Conservation (phyloP, 139 green algal genomes). For the Coelastrella sp. region DNA sequence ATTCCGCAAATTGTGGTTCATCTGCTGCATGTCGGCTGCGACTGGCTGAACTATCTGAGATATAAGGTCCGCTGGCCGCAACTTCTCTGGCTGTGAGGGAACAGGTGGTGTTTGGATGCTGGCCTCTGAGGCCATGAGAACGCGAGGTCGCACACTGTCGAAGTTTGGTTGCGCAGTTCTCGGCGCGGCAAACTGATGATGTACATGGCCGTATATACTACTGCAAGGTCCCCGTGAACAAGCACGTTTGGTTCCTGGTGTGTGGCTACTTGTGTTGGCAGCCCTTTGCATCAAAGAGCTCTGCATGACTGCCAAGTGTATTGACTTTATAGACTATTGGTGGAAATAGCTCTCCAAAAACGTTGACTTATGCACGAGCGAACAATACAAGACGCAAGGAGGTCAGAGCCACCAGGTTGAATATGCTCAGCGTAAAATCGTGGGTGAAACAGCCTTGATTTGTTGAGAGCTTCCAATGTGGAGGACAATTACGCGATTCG, state of each 20-base stretch:
- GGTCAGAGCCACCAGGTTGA: too few species aligned
- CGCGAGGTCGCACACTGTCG: background rate
- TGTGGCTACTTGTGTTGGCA: constrained; percentile 7
- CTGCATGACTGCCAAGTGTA: background rate
- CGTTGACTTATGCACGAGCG: too few species aligned
- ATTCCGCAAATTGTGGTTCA: constrained; percentile 87
- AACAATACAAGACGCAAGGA: too few species aligned
- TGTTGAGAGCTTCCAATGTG: too few species aligned
- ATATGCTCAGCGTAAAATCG: too few species aligned
- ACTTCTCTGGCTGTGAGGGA: background rate
- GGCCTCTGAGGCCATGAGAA: constrained; percentile 16
- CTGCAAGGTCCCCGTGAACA: background rate
- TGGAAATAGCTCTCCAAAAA: too few species aligned
- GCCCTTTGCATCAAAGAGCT: constrained; percentile 7
- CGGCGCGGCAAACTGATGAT: constrained; percentile 1
- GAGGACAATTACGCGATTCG: background rate
- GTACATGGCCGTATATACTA: background rate
- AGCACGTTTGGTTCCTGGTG: background rate
- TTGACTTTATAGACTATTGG: too few species aligned
- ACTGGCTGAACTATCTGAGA: constrained; percentile 78
- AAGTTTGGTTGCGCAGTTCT: background rate
- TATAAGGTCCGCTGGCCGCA: constrained; percentile 53
- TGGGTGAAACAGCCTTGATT: too few species aligned
- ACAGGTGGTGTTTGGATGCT: background rate
- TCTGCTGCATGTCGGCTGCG: constrained; percentile 83